Evolutionary conservation across 148 eudicot genomes (phyloP).

Genomic region (Cornus controversa): DNA sequence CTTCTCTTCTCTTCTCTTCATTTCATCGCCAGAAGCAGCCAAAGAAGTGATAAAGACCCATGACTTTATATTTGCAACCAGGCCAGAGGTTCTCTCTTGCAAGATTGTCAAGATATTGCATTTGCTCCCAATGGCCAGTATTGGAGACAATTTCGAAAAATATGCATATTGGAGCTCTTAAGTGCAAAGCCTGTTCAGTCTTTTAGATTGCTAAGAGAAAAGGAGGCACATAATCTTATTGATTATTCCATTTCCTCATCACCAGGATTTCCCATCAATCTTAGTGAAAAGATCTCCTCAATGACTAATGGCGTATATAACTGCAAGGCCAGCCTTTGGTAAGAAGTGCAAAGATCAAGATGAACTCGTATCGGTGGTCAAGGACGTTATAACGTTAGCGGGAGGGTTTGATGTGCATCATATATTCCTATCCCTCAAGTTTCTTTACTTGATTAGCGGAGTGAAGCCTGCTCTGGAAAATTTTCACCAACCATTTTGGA

Average conservation of each 20-base stretch:
- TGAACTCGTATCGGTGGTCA: conserved; percentile 13
- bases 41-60: conserved; percentile 25
- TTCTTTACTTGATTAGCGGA: not conserved
- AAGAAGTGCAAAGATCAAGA: conserved; percentile 22
- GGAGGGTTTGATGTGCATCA: conserved; percentile 2
- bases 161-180: conserved; percentile 18
- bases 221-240: conserved; percentile 9
- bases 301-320: conserved; percentile 16
- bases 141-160: conserved; percentile 20
- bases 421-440: not conserved
- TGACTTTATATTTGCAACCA: conserved; percentile 19
- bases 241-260: not conserved
- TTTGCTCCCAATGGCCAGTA: conserved; percentile 29
- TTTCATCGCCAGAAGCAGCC: conserved; percentile 19
- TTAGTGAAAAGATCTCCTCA: conserved; percentile 14
- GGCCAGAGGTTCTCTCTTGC: conserved; percentile 3
- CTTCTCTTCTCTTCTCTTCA: conserved; percentile 10
- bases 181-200: conserved; percentile 11
- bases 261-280: conserved; percentile 6
- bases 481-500: not conserved
- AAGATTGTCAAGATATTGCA: conserved; percentile 10
- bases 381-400: not conserved
- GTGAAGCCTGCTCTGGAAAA: not conserved
- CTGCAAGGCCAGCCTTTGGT: conserved; percentile 24
- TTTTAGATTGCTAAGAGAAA: conserved; percentile 13